Evolutionary conservation across 2,329 filamentous ascomycete genomes (phyloP), one percentile per base, ranked within the genome.

Genomic region (Fusarium virguliforme): DNA sequence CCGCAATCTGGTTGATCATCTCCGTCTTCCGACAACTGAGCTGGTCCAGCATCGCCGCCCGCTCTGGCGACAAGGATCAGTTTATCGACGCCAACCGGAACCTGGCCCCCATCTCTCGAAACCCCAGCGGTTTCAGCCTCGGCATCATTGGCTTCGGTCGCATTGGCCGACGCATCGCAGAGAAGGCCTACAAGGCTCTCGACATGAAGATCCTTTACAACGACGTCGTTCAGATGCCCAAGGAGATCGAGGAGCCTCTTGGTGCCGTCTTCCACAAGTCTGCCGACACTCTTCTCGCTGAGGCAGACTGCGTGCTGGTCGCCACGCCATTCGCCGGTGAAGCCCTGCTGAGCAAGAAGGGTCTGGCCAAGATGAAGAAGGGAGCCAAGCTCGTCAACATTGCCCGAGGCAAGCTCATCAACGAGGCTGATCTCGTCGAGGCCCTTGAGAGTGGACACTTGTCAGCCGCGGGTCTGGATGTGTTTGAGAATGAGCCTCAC

Each of bases 351-450:
- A 73, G 86, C 43, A 88, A 85, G 18, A 75, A 82, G 4, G 88
- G 93, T 73, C 90, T 94, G 71, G 83, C 82, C 40, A 88, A 88
- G 78, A 94, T 93, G 91, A 94, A 93, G 80, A 83, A 86, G 56
- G 90, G 90, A 8, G 87, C 91, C 3, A 86, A 92, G 4, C 85
- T 94, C 22, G 85, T 93, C 70, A 94, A 93, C 78, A 93, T 91
- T 2, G 91, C 91, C 1, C 86, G 91, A 8, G 91, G 91, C 2
- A 90, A 90, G n/a, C 87, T 93, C 30, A 90, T 94, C 64, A 89
- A 94, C 65, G 91, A 93, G 79, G 89, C 83, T 4, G 91, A 91
- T 0, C 85, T 94, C 9, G 91, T 92, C 2, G 82, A 88, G 55
- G 91, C 91, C 0, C 82, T 94, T 2, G 84, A 91, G 51, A 86